A percentile compares a stretch with the other conserved stretches of the same genome.
These are phyloP conservation scores for Grammothele lineata DNA, from an alignment of 768 basidiomycete genomes.

Conservation along the genomic window DNA sequence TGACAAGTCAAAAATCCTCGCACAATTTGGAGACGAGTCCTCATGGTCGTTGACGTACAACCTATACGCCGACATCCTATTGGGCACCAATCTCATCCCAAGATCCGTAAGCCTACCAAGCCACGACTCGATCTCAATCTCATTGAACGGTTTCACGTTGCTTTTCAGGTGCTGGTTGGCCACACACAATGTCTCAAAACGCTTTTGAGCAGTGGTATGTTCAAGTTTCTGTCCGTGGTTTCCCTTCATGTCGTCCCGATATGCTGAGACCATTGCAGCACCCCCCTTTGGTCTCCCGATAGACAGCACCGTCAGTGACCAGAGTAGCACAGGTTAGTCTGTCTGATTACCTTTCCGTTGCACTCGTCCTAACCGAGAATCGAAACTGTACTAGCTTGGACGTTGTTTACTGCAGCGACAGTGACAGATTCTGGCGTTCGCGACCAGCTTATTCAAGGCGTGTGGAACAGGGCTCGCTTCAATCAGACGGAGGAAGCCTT, in stretches of 20 bases:
- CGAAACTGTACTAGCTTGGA: conserved; percentile 8
- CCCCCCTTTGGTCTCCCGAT: neutral
- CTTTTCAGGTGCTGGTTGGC: conserved; percentile 5
- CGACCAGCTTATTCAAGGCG: conserved; percentile 4
- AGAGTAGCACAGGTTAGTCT: conserved; percentile 4
- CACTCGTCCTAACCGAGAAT: neutral
- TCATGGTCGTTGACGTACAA: too few relatives aligned
- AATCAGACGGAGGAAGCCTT: conserved; percentile 8
- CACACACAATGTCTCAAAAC: conserved; percentile 7
- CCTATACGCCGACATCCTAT: too few relatives aligned
- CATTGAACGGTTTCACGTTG: too few relatives aligned
- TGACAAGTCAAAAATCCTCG: too few relatives aligned
- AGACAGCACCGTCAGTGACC: neutral
- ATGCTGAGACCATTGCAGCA: too few relatives aligned
- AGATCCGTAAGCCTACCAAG: too few relatives aligned
- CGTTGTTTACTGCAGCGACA: conserved; percentile 10
- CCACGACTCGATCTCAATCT: too few relatives aligned
- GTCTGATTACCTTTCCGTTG: neutral
- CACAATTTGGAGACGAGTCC: too few relatives aligned
- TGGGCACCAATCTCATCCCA: too few relatives aligned
- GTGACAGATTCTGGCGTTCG: conserved; percentile 10
- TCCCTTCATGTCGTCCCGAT: too few relatives aligned
- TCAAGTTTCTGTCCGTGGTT: too few relatives aligned
- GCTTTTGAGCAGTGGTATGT: too few relatives aligned
- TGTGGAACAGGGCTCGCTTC: conserved; percentile 1